Evolutionary conservation across 345 rosid genomes (phyloP), one percentile per base, ranked within the genome.

Genomic region (Salix koriyanagi): DNA sequence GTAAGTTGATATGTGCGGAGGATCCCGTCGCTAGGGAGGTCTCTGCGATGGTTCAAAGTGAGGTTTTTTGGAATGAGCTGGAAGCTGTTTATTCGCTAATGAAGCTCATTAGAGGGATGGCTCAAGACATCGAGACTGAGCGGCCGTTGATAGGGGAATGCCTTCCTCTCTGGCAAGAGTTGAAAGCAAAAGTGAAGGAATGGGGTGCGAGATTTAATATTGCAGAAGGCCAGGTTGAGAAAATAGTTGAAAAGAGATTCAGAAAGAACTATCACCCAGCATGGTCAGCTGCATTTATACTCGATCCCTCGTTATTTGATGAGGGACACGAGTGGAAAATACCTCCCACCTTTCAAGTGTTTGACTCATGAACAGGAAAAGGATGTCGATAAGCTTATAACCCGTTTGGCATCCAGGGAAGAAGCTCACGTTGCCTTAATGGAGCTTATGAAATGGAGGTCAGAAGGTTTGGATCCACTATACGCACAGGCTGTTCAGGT

Each of bases 371-470:
- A 88, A 65, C 91, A 88, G 71, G 88, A 85, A 76, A 88, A 86
- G 68, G 91, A 88, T 71, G 91, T 86, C 46, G 88, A 85, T 56
- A 85, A 85, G 77, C 86, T 88, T 70, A 83, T 88, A 72, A 85
- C 87, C 52, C 79, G 87, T 42, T 77, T 88, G 39, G 89, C 82
- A 72, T 76, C 88, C 21, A 75, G 85, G 71, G 91, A 88, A 79
- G 89, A 88, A 80, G 86, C 88, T 65, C 89, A 86, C 80, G 76
- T 83, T 70, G 91, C 89, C 19, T 70, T 85, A 50, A 86, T 86
- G 89, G 91, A 88, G 80, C 91, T 88, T 71, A 79, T 88, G 89
- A 88, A 88, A 82, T 88, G 91, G 91, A 85, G 91, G 73, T 67
- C 89, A 58, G 91, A 88, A 85, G 91, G 91, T 70, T 70, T 88